Evolutionary conservation across 495 filamentous ascomycete species (phyloP).

Genomic region (Xylaria venustula): DNA sequence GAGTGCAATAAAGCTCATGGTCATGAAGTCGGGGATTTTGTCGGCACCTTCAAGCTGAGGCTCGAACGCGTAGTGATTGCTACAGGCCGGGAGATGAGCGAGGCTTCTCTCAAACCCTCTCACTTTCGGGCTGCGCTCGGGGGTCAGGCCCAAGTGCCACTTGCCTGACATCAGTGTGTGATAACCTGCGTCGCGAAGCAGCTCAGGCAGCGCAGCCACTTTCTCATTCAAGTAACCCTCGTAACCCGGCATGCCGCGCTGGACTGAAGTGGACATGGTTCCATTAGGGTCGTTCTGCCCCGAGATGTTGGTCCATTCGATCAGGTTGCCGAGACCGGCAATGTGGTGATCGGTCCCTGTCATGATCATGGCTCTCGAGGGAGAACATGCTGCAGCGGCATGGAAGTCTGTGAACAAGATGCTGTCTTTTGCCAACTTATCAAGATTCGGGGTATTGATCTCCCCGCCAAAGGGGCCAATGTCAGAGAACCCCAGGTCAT

Average conservation of each 20-base stretch:
- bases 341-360: slow-evolving; percentile 56
- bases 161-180: slow-evolving; percentile 63
- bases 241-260: slow-evolving; percentile 58
- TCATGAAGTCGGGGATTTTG: slow-evolving; percentile 49
- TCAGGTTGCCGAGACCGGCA: slow-evolving; percentile 47
- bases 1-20: slow-evolving; percentile 53
- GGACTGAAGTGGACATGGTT: slow-evolving; percentile 36
- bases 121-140: slow-evolving; percentile 38
- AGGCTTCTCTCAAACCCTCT: slow-evolving; percentile 46
- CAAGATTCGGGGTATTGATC: slow-evolving; percentile 61
- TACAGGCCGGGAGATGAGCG: slow-evolving; percentile 42
- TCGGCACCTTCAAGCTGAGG: slow-evolving; percentile 44
- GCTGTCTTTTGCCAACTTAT: slow-evolving; percentile 53
- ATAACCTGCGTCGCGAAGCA: slow-evolving; percentile 62
- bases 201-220: slow-evolving; percentile 60
- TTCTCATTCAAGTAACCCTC: slow-evolving; percentile 65
- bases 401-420: slow-evolving; percentile 64
- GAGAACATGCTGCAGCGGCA: slow-evolving; percentile 63
- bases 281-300: slow-evolving; percentile 32
- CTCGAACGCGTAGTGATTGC: slow-evolving; percentile 62
- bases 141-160: slow-evolving; percentile 53
- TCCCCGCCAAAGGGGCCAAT: slow-evolving; percentile 62
- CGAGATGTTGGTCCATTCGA: slow-evolving; percentile 37
- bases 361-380: slow-evolving; percentile 61
- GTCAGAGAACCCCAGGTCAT: slow-evolving; percentile 65